Base-by-base conservation (phyloP, 306 rosid species). In the Neltuma alba region DNA sequence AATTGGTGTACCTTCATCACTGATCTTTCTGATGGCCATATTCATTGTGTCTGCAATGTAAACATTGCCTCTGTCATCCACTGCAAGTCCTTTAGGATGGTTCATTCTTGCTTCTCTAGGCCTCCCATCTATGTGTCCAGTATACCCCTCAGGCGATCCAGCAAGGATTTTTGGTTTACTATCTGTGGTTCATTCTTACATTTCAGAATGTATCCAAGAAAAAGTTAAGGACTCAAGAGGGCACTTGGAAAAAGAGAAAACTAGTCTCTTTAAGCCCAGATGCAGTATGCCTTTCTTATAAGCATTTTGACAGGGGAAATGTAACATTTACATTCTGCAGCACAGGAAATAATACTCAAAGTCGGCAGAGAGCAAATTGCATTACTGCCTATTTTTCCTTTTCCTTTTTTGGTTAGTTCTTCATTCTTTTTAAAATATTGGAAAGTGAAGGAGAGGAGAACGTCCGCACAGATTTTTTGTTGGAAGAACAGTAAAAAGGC, bases 21-120 rank as follows among this genome's bases (percentile, higher is more conserved):
- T 84, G 86, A 96, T 93, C 83, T 96, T 96, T 87, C 99, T 88
- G 76, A 96, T 91, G 77, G 94, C 99, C 97, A 91, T 96, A 81
- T 96, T 96, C 90, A 90, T 77, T 30, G 99, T 90, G 87, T 96
- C 99, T 54, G 99, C 99, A 79, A 96, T 81, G 81, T 96, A 96
- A 79, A 96, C 80, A 71, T 96, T 96, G 68, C 99, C 99, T 41
- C 84, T 86, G 61, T 83, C 96, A 85, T 96, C 99, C 78, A 86
- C 84, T 20, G 99, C 79, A 67, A 96, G 72, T 41, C 99, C 99
- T 96, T 87, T 91, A 1, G 99, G 99, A 30, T 91, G 96, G 82
- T 93, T 91, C 90, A 96, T 75, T 88, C 99, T 93, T 72, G 99
- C 93, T 70, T 93, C 98, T 85, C 97, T 96, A 36, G 74, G 89